Base-by-base conservation (phyloP, 2,329 filamentous ascomycete species). In the Stemphylium beticola region DNA sequence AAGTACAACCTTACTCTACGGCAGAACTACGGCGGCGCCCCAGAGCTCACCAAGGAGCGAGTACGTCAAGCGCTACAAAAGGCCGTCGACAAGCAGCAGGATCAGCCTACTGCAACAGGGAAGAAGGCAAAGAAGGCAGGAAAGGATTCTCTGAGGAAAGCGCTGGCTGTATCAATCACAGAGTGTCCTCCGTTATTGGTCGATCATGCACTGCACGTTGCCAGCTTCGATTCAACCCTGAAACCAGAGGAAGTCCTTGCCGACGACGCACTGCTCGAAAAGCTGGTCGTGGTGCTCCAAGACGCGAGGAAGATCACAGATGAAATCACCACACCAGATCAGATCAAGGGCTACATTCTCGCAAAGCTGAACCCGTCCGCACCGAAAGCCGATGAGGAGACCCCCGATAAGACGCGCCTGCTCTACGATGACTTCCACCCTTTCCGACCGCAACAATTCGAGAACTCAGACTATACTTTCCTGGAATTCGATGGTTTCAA, bases 341-440 rank as follows among this genome's bases (percentile, higher is more conserved):
- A 78, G 3, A 85, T 89, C 41, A 91, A 86, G 40, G 93, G 95
- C 0, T 98, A 93, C 72, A 97, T 99, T 55, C 84, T 99, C 56
- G 92, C 92, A 0, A 96, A 87, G 60, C 71, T 75, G 12, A 76
- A 75, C 44, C 66, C 77, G 11, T 61, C 66, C 11, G 61, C 69
- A 33, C 34, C 64, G 14, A 69, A 68, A 24, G 73, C 76, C 9
- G 77, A 72, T 0, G 72, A 76, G 4, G 79, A 77, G 49, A 71
- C 77, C 9, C 75, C 78, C 4, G 78, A 81, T 8, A 74, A 74
- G 53, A 66, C 64, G 5, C 76, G 72, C 10, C 71, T 95, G 5
- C 79, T 96, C 2, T 99, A 97, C 69, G 90, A 97, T 49, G 95
- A 99, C 67, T 98, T 97, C 66, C 93, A 98, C 65, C 95, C 95